phyloP scores from a whole-genome alignment of 148 eudicot species.

The Rhododendron ferrugineum region DNA sequence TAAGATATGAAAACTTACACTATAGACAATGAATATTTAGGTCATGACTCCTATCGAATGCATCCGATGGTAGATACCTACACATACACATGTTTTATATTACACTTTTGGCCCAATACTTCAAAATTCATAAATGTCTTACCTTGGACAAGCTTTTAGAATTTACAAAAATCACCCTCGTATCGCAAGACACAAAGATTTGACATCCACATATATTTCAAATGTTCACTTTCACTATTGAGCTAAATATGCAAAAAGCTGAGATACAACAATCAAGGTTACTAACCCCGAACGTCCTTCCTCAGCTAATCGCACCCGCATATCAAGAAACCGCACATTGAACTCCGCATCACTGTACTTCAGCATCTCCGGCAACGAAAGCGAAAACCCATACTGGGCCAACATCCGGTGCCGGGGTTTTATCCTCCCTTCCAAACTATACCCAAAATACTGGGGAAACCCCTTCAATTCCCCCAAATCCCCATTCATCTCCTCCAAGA shows the following conservation, averaged over 20 bases:
- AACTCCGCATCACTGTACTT: conserved; percentile 78
- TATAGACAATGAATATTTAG: neutral
- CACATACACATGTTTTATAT: neutral
- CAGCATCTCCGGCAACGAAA: conserved; percentile 73
- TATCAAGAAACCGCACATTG: conserved; percentile 47
- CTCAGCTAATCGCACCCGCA: conserved; percentile 33
- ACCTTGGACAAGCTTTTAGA: neutral
- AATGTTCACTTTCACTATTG: neutral
- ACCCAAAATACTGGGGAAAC: conserved; percentile 94
- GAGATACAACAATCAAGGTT: neutral
- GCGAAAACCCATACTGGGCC: conserved; percentile 46
- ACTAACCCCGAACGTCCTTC: conserved; percentile 16
- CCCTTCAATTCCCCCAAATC: conserved; percentile 54
- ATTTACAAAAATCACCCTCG: neutral
- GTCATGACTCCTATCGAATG: neutral
- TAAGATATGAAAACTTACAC: neutral
- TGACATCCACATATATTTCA: neutral
- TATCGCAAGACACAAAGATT: conserved; percentile 2
- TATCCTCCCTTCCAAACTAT: conserved; percentile 85
- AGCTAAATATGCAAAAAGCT: neutral
- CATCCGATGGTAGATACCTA: neutral
- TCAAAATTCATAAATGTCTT: neutral
- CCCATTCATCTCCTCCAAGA: conserved; percentile 73
- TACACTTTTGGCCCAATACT: neutral
- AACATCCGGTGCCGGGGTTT: conserved; percentile 55